Percentiles rank a stretch among this genome's conserved stretches.
Conservation (phyloP, 2,329 filamentous ascomycete genomes). For the Furcasterigmium sp. region DNA sequence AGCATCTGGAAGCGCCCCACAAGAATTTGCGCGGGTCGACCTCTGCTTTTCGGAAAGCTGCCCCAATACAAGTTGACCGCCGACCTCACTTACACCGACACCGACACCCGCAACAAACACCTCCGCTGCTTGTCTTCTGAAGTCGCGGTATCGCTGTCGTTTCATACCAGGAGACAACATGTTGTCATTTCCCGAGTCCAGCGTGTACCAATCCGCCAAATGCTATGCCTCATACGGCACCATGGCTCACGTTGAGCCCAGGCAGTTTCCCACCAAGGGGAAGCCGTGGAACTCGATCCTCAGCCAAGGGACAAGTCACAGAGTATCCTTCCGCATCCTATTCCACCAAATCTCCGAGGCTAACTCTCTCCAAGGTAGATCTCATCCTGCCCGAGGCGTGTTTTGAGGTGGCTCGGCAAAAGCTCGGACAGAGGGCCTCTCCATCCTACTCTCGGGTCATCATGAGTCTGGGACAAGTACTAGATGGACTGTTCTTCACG, state of each 20-base stretch:
- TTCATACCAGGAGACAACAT: conserved; percentile 27
- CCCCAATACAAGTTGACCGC: too few relatives aligned
- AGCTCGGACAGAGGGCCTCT: conserved; percentile 31
- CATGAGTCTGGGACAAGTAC: conserved; percentile 66
- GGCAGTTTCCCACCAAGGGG: conserved; percentile 64
- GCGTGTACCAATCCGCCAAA: conserved; percentile 55
- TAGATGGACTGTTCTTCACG: conserved; percentile 75
- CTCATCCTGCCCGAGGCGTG: conserved; percentile 65
- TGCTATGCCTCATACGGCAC: conserved; percentile 68
- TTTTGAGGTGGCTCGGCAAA: conserved; percentile 47
- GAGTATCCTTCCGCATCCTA: conserved; percentile 34
- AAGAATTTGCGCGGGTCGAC: too few relatives aligned
- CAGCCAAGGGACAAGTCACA: conserved; percentile 63
- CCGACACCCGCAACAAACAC: too few relatives aligned
- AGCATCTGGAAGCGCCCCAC: too few relatives aligned
- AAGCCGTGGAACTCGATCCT: conserved; percentile 71
- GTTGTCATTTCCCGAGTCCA: conserved; percentile 38
- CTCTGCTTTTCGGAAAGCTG: too few relatives aligned
- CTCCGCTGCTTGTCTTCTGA: too few relatives aligned
- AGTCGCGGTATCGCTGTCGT: too few relatives aligned
- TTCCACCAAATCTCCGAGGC: background rate
- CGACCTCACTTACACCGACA: too few relatives aligned
- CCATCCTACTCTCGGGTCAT: conserved; percentile 62
- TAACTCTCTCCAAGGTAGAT: conserved; percentile 45
- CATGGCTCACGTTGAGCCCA: conserved; percentile 65